phyloP scores from a whole-genome alignment of 2,329 filamentous ascomycete species.

The Penicillium sumatraense region DNA sequence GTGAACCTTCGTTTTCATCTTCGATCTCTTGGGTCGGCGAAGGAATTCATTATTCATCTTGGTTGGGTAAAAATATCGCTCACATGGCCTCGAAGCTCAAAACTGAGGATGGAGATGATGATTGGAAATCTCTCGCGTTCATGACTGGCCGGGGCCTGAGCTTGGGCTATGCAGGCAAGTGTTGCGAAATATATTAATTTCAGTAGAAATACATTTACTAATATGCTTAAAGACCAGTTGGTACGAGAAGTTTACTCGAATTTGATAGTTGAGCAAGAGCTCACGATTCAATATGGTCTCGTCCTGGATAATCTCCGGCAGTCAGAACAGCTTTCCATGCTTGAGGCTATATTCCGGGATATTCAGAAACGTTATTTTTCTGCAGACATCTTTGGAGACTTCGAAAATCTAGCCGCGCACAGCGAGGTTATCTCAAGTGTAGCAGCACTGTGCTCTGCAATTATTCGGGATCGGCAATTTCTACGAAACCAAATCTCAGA shows the following conservation, averaged over 20 bases:
- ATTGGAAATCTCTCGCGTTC: slow-evolving; percentile 45
- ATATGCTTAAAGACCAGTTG: slow-evolving; percentile 40
- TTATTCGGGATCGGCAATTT: slow-evolving; percentile 55
- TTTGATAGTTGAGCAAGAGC: slow-evolving; percentile 36
- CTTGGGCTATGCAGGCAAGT: slow-evolving; percentile 72
- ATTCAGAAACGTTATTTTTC: slow-evolving; percentile 47
- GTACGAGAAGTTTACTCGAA: slow-evolving; percentile 44
- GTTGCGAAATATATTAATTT: neutral
- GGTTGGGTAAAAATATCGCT: slow-evolving; percentile 71
- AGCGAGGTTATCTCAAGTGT: slow-evolving; percentile 58
- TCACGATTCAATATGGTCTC: slow-evolving; percentile 36
- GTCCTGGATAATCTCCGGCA: slow-evolving; percentile 50
- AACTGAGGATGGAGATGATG: slow-evolving; percentile 32
- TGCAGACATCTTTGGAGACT: slow-evolving; percentile 19
- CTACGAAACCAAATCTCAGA: slow-evolving; percentile 61
- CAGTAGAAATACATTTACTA: slow-evolving; percentile 22
- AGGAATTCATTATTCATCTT: slow-evolving; percentile 67
- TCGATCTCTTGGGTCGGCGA: slow-evolving; percentile 65
- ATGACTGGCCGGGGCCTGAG: slow-evolving; percentile 65
- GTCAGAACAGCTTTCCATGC: slow-evolving; percentile 53
- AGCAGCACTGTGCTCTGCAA: slow-evolving; percentile 59
- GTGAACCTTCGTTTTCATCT: slow-evolving; percentile 30
- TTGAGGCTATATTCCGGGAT: slow-evolving; percentile 52
- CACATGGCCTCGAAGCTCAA: slow-evolving; percentile 49
- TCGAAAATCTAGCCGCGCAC: slow-evolving; percentile 10